Conservation (phyloP, 169 alveolate species). For the Plasmodium berghei region DNA sequence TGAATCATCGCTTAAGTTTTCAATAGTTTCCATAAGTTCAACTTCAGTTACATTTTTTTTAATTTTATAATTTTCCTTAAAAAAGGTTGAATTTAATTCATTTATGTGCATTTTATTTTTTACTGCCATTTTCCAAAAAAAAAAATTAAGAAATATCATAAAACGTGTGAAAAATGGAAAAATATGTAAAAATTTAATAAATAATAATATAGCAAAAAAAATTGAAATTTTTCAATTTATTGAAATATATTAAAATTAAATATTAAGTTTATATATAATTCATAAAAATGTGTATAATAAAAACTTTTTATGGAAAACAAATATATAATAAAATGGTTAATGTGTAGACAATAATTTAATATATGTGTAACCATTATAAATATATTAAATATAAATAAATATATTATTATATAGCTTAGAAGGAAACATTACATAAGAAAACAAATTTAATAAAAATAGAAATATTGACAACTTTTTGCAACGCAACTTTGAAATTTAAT, state of each 20-base stretch:
- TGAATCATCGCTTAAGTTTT: conserved; percentile 62
- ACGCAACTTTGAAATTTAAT: too few relatives aligned
- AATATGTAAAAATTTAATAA: background rate
- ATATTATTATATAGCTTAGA: too few relatives aligned
- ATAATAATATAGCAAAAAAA: background rate
- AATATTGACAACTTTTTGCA: too few relatives aligned
- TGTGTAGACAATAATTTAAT: too few relatives aligned
- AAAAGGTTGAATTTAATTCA: conserved; percentile 28
- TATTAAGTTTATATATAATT: background rate
- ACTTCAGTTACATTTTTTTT: conserved; percentile 37
- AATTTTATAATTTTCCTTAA: conserved; percentile 57
- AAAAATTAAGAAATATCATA: conserved; percentile 10
- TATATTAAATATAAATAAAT: too few relatives aligned
- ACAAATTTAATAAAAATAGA: too few relatives aligned
- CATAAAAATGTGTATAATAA: background rate
- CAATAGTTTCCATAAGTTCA: conserved; percentile 66
- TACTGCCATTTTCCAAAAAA: conserved; percentile 62
- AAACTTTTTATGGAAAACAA: too few relatives aligned
- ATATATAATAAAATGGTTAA: too few relatives aligned
- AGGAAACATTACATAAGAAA: too few relatives aligned
- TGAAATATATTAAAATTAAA: background rate
- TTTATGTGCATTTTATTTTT: conserved; percentile 59
- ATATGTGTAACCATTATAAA: too few relatives aligned
- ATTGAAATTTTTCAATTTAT: conserved; percentile 1
- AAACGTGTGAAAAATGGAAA: background rate